Conservation (phyloP, 345 rosid genomes). For the Dipteronia dyeriana region DNA sequence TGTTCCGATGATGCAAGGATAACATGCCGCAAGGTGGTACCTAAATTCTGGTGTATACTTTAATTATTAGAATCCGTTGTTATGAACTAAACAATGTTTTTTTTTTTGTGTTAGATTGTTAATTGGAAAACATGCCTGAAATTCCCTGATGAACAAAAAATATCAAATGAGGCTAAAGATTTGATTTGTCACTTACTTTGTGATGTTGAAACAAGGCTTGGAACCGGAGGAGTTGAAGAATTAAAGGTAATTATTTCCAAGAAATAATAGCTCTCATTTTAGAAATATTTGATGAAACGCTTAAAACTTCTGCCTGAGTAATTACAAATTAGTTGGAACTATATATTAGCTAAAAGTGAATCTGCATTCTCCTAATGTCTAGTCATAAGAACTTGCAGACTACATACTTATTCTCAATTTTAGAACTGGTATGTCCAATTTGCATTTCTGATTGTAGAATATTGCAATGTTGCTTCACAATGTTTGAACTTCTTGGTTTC, state of each 20-base stretch:
- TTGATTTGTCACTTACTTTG: slow-evolving; percentile 87
- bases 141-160: slow-evolving; percentile 89
- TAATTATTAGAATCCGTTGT: slow-evolving; percentile 13
- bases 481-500: slow-evolving; percentile 12
- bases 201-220: slow-evolving; percentile 87
- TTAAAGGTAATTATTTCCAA: slow-evolving; percentile 59
- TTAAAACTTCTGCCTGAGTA: slow-evolving; percentile 3
- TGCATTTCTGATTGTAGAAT: slow-evolving; percentile 1
- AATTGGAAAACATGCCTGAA: slow-evolving; percentile 93
- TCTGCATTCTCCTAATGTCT: not conserved
- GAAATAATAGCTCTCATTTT: not conserved
- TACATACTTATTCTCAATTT: not conserved
- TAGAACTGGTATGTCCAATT: not conserved
- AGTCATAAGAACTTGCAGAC: not conserved
- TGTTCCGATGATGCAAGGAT: slow-evolving; percentile 96
- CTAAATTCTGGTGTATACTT: slow-evolving; percentile 22
- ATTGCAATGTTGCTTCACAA: not conserved
- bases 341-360: not conserved
- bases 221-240: slow-evolving; percentile 89
- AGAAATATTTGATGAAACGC: slow-evolving; percentile 3
- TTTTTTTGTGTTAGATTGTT: slow-evolving; percentile 58
- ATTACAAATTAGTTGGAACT: not conserved
- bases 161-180: slow-evolving; percentile 85
- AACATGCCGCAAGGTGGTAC: slow-evolving; percentile 87
- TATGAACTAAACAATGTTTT: slow-evolving; percentile 27